These are phyloP conservation scores for Lactarius akahatsu DNA, from an alignment of 768 basidiomycete species.

Conservation along the genomic window DNA sequence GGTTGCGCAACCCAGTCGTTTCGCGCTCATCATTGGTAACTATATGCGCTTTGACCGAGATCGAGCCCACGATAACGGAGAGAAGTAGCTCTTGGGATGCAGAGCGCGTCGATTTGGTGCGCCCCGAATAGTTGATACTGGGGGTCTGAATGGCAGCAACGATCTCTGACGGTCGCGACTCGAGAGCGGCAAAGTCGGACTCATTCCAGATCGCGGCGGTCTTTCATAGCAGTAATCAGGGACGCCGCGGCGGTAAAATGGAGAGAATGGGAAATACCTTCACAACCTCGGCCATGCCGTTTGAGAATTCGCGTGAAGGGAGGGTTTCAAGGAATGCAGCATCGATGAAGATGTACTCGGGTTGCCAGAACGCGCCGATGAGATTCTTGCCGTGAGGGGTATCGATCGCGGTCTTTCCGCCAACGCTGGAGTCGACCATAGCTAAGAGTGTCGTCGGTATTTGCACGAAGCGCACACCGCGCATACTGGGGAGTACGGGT, in stretches of 20 bases:
- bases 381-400: constrained; percentile 98
- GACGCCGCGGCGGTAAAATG: not conserved
- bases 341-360: constrained; percentile 96
- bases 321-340: constrained; percentile 93
- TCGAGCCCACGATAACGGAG: constrained; percentile 88
- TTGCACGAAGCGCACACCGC: constrained; percentile 92
- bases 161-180: constrained; percentile 82
- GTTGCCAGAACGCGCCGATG: constrained; percentile 98
- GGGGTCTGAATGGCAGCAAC: constrained; percentile 80
- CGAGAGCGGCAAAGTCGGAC: constrained; percentile 81
- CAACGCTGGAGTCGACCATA: constrained; percentile 98
- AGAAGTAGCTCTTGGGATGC: constrained; percentile 81
- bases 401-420: constrained; percentile 99
- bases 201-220: constrained; percentile 99
- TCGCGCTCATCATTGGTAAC: constrained; percentile 97
- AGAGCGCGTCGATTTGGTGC: constrained; percentile 64
- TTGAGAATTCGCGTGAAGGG: constrained; percentile 90
- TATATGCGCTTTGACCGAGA: constrained; percentile 94
- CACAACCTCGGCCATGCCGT: constrained; percentile 98
- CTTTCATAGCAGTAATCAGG: constrained; percentile 41
- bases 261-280: constrained; percentile 57
- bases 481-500: constrained; percentile 65
- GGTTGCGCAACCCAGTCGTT: constrained; percentile 86
- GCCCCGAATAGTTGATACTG: constrained; percentile 55
- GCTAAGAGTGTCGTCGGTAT: constrained; percentile 95